A percentile compares a stretch with the other conserved stretches of the same genome.
Evolutionary conservation across 495 filamentous ascomycete genomes (phyloP).

Genomic region (Aspergillus egyptiacus): DNA sequence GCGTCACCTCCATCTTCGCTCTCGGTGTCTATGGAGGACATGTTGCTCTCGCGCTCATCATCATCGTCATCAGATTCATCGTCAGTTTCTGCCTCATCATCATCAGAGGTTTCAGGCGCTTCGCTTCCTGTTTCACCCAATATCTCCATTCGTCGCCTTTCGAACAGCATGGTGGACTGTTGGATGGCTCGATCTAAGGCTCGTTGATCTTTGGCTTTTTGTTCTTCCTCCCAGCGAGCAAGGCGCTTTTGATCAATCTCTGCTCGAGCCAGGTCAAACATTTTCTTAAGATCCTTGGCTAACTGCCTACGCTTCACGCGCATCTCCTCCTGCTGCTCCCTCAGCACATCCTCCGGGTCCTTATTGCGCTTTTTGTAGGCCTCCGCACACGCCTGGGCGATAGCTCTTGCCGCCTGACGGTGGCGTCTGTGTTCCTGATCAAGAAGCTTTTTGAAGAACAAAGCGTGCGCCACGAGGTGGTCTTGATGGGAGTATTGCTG

Average conservation of each 20-base stretch:
- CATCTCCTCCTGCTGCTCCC: constrained; percentile 45
- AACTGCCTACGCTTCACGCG: constrained; percentile 61
- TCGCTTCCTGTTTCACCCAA: constrained; percentile 41
- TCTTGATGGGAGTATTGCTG: constrained; percentile 79
- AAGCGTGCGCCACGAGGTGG: constrained; percentile 73
- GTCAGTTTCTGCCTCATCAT: constrained; percentile 42
- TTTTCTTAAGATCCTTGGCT: constrained; percentile 60
- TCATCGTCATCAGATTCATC: constrained; percentile 41
- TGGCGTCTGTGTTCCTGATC: constrained; percentile 71
- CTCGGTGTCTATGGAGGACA: constrained; percentile 9
- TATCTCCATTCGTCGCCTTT: constrained; percentile 49
- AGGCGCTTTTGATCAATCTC: constrained; percentile 70
- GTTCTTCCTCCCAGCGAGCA: constrained; percentile 76
- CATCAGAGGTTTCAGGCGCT: constrained; percentile 40
- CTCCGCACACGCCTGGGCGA: constrained; percentile 44
- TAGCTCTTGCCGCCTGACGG: constrained; percentile 37
- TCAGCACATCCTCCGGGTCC: constrained; percentile 40
- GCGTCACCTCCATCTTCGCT: constrained; percentile 41
- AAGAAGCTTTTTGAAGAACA: constrained; percentile 74
- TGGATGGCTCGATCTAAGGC: constrained; percentile 80
- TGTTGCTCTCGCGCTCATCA: constrained; percentile 28
- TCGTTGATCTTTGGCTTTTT: constrained; percentile 73
- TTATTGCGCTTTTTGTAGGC: constrained; percentile 43
- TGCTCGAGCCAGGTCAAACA: constrained; percentile 70
- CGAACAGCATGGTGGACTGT: constrained; percentile 53